Conservation (phyloP, 345 rosid species). For the Cochlearia excelsa region DNA sequence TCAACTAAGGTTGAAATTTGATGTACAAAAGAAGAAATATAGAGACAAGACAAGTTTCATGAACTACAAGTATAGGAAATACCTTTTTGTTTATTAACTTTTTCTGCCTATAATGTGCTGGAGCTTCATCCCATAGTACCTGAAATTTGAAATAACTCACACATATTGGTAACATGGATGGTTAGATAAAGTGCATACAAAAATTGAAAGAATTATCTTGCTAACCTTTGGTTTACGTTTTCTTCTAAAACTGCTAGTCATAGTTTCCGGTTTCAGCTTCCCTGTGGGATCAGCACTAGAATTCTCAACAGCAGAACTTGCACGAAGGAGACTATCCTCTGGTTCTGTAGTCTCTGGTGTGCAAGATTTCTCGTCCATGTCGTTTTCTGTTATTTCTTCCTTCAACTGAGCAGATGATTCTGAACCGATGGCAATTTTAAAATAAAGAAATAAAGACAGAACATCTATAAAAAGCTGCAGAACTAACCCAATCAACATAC, state of each 20-base stretch:
- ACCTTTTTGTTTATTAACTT: conserved; percentile 49
- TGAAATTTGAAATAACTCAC: conserved; percentile 38
- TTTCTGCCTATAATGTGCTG: conserved; percentile 36
- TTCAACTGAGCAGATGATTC: conserved; percentile 69
- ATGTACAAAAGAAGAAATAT: conserved; percentile 18
- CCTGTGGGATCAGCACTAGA: conserved; percentile 37
- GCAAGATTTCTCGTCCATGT: conserved; percentile 50
- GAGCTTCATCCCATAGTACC: conserved; percentile 48
- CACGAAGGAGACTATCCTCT: conserved; percentile 42
- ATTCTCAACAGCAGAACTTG: conserved; percentile 42
- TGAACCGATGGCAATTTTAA: conserved; percentile 32
- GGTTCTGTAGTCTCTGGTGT: conserved; percentile 52
- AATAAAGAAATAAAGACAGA: conserved; percentile 3
- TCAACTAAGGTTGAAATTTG: conserved; percentile 2
- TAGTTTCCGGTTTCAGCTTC: conserved; percentile 41
- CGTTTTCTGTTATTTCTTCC: conserved; percentile 50
- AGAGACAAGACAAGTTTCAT: not conserved
- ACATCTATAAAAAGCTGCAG: conserved; percentile 12
- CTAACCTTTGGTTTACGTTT: conserved; percentile 45
- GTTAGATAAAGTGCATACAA: conserved; percentile 13
- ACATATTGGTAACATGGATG: conserved; percentile 1
- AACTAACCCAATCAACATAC: conserved; percentile 14
- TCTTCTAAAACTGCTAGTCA: conserved; percentile 46
- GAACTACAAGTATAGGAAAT: conserved; percentile 13
- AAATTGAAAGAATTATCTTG: conserved; percentile 14